Evolutionary conservation across 768 basidiomycete species (phyloP).

Genomic region (Obba rivulosa): DNA sequence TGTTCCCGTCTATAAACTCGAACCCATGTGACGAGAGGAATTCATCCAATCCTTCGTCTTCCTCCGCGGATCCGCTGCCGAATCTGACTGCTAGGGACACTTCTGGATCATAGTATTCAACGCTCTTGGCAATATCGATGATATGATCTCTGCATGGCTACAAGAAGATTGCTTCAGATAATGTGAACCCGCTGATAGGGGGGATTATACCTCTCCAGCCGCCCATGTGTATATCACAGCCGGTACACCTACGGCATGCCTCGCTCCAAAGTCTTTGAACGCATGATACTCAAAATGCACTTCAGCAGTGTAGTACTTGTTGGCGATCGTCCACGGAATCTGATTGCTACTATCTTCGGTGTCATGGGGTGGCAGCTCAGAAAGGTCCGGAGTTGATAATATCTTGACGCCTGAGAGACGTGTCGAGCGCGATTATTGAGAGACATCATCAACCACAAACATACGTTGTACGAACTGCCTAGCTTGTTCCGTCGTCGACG

Average conservation of each 20-base stretch:
- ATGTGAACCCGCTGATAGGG: conserved; percentile 2
- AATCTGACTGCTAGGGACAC: conserved; percentile 67
- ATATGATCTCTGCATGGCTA: conserved; percentile 60
- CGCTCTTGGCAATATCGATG: conserved; percentile 39
- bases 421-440: conserved; percentile 8
- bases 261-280: conserved; percentile 37
- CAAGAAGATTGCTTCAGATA: not conserved
- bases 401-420: conserved; percentile 21
- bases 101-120: conserved; percentile 56
- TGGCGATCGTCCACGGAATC: conserved; percentile 71
- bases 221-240: conserved; percentile 74
- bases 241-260: conserved; percentile 45
- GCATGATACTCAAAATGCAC: conserved; percentile 61
- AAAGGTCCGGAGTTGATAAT: conserved; percentile 5
- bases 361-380: not conserved
- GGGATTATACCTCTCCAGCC: conserved; percentile 52
- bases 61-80: conserved; percentile 27
- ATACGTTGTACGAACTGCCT: conserved; percentile 23
- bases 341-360: conserved; percentile 5
- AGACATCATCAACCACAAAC: conserved; percentile 7
- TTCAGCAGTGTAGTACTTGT: conserved; percentile 77
- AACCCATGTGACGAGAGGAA: conserved; percentile 68
- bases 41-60: conserved; percentile 55
- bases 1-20: conserved; percentile 64
- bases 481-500: conserved; percentile 19